A percentile compares a stretch with the other conserved stretches of the same genome.
Conservation (phyloP, 176 grass and related monocot genomes). For the Eleusine indica region DNA sequence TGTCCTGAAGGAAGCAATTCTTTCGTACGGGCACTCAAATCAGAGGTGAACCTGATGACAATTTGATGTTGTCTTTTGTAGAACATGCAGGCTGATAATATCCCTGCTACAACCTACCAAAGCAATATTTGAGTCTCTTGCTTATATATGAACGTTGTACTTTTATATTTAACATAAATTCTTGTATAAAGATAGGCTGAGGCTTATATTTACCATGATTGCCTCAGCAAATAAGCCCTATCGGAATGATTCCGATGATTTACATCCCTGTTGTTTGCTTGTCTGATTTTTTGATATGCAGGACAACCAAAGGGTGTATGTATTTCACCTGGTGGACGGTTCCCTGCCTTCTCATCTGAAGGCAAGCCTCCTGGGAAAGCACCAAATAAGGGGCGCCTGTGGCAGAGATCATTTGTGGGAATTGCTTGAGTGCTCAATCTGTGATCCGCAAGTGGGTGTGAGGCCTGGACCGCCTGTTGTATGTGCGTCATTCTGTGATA, state of each 20-base stretch:
- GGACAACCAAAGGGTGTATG: conserved; percentile 69
- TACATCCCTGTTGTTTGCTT: background rate
- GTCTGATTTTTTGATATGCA: conserved; percentile 25
- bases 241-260: background rate
- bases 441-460: conserved; percentile 74
- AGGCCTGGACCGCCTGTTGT: conserved; percentile 71
- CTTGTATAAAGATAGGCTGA: background rate
- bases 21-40: too few relatives aligned
- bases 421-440: conserved; percentile 92
- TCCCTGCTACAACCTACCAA: background rate
- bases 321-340: conserved; percentile 79
- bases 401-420: conserved; percentile 70
- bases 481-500: conserved; percentile 80
- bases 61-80: too few relatives aligned
- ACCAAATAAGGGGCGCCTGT: conserved; percentile 71
- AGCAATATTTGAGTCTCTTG: background rate
- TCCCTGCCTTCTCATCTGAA: conserved; percentile 68
- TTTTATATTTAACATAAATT: background rate
- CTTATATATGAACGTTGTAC: background rate
- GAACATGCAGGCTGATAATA: too few relatives aligned
- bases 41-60: too few relatives aligned
- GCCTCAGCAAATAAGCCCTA: background rate
- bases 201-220: background rate
- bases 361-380: conserved; percentile 76
- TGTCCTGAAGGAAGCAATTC: too few relatives aligned